Base-by-base conservation (phyloP, 352 stramenopile genomes). In the Phytophthora tentaculata region DNA sequence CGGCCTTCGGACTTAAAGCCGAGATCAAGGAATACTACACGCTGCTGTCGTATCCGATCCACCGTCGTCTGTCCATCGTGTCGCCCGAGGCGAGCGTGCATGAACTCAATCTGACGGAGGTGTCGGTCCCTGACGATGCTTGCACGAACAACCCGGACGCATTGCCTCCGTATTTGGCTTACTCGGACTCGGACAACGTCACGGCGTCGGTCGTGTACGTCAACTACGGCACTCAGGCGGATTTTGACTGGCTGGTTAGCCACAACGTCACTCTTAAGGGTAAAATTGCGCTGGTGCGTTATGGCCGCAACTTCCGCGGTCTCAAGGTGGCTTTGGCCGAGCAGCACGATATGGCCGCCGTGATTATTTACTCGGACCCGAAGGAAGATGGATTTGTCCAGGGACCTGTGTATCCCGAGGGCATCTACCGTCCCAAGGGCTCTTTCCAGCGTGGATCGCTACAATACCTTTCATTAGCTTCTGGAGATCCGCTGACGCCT, bases 281-380 rank as follows among this genome's bases (percentile, higher is more conserved):
- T 35, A 88, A 76, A 20, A 86, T 95, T 29, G 84, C 90, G 12
- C 67, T 94, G n/a, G 64, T 83, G 24, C 74, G 86, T 24, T 94
- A 95, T 69, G 87, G 86, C 14, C 56, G 65, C 23, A 73, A 77
- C 61, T 84, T 80, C 56, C 74, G 76, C 19, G 76, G 79, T 1
- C 71, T 85, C 23, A 90, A 90, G 37, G 86, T 91, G 14, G 84
- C 88, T 76, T 81, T 89, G 29, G 84, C 84, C 1, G 70, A 94
- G 70, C 19, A 52, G 9, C 69, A 80, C 20, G 83, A 82, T 20
- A 88, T 87, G 50, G 23, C 79, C 10, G 88, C 71, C 3, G 70
- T 81, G 2, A 61, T 95, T 1, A 88, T 95, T 61, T 95, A 92
- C 64, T 89, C 74, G 54, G 86, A 95, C 63, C 88, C 88, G 9